Evolutionary conservation across 1,284 basidiomycete genomes (phyloP).

Genomic region (Ustilago shanxiensis): DNA sequence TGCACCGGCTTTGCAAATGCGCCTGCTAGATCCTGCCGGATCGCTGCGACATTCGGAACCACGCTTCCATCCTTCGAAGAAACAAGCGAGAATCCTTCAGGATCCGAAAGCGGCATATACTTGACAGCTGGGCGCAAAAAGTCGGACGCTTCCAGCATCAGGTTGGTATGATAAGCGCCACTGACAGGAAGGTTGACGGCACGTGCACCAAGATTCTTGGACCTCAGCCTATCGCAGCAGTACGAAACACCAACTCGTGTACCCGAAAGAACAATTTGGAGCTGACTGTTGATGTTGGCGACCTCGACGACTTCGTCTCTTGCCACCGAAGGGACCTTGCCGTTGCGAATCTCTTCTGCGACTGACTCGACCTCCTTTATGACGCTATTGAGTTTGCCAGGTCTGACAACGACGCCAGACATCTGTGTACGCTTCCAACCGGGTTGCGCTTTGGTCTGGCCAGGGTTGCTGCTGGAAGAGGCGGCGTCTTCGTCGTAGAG

Average conservation of each 20-base stretch:
- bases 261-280: constrained; percentile 66
- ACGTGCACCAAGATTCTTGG: constrained; percentile 61
- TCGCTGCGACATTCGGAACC: constrained; percentile 26
- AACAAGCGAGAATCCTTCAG: constrained; percentile 48
- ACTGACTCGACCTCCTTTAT: constrained; percentile 55
- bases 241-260: constrained; percentile 65
- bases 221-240: constrained; percentile 63
- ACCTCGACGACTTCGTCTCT: constrained; percentile 67
- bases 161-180: constrained; percentile 65
- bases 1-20: constrained; percentile 59
- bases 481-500: constrained; percentile 30
- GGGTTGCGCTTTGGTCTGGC: constrained; percentile 9
- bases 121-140: constrained; percentile 52
- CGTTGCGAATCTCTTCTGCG: constrained; percentile 54
- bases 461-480: constrained; percentile 6
- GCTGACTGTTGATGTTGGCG: constrained; percentile 66
- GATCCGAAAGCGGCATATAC: constrained; percentile 58
- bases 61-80: constrained; percentile 56
- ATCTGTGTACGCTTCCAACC: constrained; percentile 67
- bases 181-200: constrained; percentile 68
- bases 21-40: constrained; percentile 56
- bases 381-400: constrained; percentile 59
- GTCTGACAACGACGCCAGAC: constrained; percentile 63
- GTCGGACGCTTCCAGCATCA: constrained; percentile 60
- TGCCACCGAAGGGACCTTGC: constrained; percentile 56